Base-by-base conservation (phyloP, 2,329 filamentous ascomycete species). In the Coleophoma crateriformis region DNA sequence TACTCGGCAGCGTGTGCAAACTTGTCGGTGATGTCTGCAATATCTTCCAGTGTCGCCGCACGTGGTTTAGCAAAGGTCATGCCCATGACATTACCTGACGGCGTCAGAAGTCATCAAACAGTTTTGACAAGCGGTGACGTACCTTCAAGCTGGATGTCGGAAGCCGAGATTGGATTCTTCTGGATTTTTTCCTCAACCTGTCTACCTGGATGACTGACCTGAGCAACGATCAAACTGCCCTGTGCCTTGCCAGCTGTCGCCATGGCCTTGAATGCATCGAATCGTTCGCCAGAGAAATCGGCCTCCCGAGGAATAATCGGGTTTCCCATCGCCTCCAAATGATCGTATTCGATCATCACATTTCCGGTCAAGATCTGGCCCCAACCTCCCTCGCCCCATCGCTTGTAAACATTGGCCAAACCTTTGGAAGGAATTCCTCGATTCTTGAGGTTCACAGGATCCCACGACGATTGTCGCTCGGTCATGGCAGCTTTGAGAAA, bases 401-500 rank as follows among this genome's bases (percentile, higher is more conserved):
- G 66, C 45, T 73, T 69, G 64, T 86, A 86, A 38, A 81, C 67
- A 33, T 81, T 77, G 58, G 80, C 71, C 17, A 79, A 58, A 48
- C 76, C 68, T 54, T 74, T 71, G 12, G 71, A 71, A 7, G 79
- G 76, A 4, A 84, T 66, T 20, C 78, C 76, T 39, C 83, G 74
- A 3, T 71, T 71, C 19, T 73, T 65, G 8, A 77, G 57, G 49
- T 79, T 71, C 20, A 72, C 72, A 7, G 75, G 69, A 50, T 78
- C 72, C 79, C 80, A 87, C 5, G 76, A 80, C 0, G 81, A 78
- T 13, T 86, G 67, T 7, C 75, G 70, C 62, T 88, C 84, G 2
- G 78, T 79, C 83, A 87, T 86, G 39, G 84, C 78, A 6, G 71
- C 81, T 64, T 87, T 87, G 55, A 86, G 64, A 59, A 86, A 82